Evolutionary conservation across 2,329 filamentous ascomycete genomes (phyloP).

Genomic region (Fusarium nurragi): DNA sequence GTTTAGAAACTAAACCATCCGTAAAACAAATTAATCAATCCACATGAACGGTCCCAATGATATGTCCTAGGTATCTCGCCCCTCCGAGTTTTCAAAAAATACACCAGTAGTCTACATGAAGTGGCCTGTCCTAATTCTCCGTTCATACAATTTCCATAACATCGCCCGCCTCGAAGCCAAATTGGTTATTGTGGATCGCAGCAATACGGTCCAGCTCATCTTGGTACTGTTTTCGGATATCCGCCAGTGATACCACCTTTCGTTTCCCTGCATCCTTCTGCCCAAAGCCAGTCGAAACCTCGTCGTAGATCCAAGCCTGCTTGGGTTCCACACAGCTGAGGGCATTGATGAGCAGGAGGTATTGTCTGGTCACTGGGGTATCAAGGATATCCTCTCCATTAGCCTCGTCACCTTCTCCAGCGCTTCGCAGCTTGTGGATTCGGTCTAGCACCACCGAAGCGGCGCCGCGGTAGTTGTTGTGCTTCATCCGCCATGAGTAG

Average conservation of each 20-base stretch:
- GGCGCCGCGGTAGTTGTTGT: conserved; percentile 85
- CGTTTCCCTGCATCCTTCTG: conserved; percentile 61
- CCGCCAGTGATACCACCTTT: conserved; percentile 83
- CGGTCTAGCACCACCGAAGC: conserved; percentile 70
- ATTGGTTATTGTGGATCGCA: conserved; percentile 88
- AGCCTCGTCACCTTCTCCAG: conserved; percentile 68
- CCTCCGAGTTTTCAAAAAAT: conserved; percentile 38
- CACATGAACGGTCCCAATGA: conserved; percentile 41
- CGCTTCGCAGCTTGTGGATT: conserved; percentile 68
- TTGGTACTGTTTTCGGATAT: conserved; percentile 89
- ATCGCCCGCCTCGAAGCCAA: conserved; percentile 73
- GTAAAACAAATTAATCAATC: conserved; percentile 40
- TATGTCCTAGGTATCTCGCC: conserved; percentile 48
- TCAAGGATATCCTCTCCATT: conserved; percentile 66
- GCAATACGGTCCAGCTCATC: conserved; percentile 87
- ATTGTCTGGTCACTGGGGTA: conserved; percentile 75
- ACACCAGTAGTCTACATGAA: conserved; percentile 42
- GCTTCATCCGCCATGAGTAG: conserved; percentile 88
- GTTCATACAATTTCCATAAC: conserved; percentile 62
- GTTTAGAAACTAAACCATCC: conserved; percentile 32
- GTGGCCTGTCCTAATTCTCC: conserved; percentile 10
- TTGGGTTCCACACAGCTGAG: conserved; percentile 83
- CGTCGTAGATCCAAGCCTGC: conserved; percentile 79
- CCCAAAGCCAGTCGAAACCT: conserved; percentile 40
- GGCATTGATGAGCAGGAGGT: conserved; percentile 92